Evolutionary conservation across 148 eudicot species (phyloP).

Genomic region (Cornus controversa): DNA sequence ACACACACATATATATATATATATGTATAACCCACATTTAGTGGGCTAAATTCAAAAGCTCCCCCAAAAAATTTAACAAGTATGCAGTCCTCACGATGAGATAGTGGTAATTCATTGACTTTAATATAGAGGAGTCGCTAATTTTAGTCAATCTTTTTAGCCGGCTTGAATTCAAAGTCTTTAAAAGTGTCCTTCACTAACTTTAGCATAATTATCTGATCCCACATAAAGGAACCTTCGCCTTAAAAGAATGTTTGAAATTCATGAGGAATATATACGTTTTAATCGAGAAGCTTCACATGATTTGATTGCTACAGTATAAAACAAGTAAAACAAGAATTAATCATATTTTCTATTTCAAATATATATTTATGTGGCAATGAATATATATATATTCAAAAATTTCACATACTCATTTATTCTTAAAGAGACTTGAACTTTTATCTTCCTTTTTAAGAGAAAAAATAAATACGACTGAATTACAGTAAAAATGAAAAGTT

Average conservation of each 20-base stretch:
- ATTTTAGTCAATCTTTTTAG: neutral
- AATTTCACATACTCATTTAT: no score
- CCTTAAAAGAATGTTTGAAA: neutral
- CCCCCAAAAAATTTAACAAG: neutral
- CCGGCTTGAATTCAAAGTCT: constrained; percentile 3
- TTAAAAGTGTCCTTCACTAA: neutral
- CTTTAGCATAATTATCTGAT: constrained; percentile 9
- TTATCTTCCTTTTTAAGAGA: no score
- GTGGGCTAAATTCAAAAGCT: neutral
- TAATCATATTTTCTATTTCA: no score
- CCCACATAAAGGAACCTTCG: constrained; percentile 3
- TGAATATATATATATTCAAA: no score
- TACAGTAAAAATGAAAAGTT: no score
- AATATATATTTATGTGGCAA: no score
- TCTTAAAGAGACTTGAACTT: no score
- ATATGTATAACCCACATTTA: neutral
- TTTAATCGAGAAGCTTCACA: neutral
- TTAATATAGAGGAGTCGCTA: neutral
- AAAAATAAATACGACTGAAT: no score
- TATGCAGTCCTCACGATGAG: neutral
- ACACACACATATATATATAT: no score
- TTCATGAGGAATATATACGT: neutral
- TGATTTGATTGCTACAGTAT: neutral
- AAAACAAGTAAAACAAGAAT: neutral
- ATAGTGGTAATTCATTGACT: neutral